Percentiles rank a stretch among this genome's conserved stretches.
Evolutionary conservation across 805 yeast genomes (phyloP).

Genomic region (Sugiyamaella smithiae): DNA sequence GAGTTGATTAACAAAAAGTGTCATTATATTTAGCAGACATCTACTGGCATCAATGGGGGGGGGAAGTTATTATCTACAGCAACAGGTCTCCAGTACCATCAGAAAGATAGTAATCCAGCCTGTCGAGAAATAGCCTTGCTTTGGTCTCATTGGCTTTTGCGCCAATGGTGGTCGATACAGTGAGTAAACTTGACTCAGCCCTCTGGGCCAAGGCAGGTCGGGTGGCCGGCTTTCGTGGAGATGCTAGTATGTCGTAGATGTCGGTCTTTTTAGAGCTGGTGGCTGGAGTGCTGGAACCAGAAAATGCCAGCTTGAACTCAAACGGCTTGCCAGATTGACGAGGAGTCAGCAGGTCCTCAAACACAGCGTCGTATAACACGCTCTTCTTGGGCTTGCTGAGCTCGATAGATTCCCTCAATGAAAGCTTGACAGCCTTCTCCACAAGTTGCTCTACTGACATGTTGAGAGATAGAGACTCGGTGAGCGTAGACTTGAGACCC

Average conservation of each 20-base stretch:
- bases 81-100: slow-evolving; percentile 25
- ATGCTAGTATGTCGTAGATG: slow-evolving; percentile 33
- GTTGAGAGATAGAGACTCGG: slow-evolving; percentile 28
- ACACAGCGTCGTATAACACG: slow-evolving; percentile 54
- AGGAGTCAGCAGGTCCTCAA: slow-evolving; percentile 57
- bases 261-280: slow-evolving; percentile 22
- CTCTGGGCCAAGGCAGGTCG: slow-evolving; percentile 17
- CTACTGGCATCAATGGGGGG: too few relatives aligned
- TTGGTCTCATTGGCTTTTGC: slow-evolving; percentile 43
- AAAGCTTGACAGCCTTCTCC: slow-evolving; percentile 44
- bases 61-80: slow-evolving; percentile 13
- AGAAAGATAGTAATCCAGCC: slow-evolving; percentile 30
- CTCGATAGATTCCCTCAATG: slow-evolving; percentile 38
- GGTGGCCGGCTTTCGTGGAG: slow-evolving; percentile 15
- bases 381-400: slow-evolving; percentile 38
- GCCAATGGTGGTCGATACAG: slow-evolving; percentile 32
- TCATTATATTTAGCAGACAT: background rate
- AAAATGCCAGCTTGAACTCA: slow-evolving; percentile 34
- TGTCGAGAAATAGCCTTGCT: slow-evolving; percentile 39
- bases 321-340: slow-evolving; percentile 39
- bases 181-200: slow-evolving; percentile 24
- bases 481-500: slow-evolving; percentile 21
- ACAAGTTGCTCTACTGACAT: slow-evolving; percentile 37
- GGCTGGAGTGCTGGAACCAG: slow-evolving; percentile 22
- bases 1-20: background rate